Evolutionary conservation across 345 rosid species (phyloP).

Genomic region (sweet orange (Citrus sinensis)): DVS_A1.0 CM039161.1:3070001-3070500

Average conservation of each 20-base stretch:
- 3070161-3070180: background rate
- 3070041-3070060: slow-evolving; percentile 86
- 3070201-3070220: slow-evolving; percentile 43
- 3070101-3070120: slow-evolving; percentile 58
- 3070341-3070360: slow-evolving; percentile 46
- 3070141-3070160: background rate
- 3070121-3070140: slow-evolving; percentile 72
- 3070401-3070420: background rate
- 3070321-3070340: slow-evolving; percentile 56
- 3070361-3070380: slow-evolving; percentile 79
- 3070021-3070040: slow-evolving; percentile 85
- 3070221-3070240: slow-evolving; percentile 78
- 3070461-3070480: no score
- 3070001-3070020: slow-evolving; percentile 72
- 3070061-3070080: slow-evolving; percentile 77
- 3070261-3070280: slow-evolving; percentile 92
- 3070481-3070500: no score
- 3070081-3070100: slow-evolving; percentile 80
- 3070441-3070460: no score
- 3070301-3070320: slow-evolving; percentile 59
- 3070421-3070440: no score
- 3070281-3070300: slow-evolving; percentile 70
- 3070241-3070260: slow-evolving; percentile 94
- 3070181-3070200: background rate
- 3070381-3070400: slow-evolving; percentile 48